Conservation (phyloP, 768 basidiomycete species). For the Phlebiopsis gigantea region DNA sequence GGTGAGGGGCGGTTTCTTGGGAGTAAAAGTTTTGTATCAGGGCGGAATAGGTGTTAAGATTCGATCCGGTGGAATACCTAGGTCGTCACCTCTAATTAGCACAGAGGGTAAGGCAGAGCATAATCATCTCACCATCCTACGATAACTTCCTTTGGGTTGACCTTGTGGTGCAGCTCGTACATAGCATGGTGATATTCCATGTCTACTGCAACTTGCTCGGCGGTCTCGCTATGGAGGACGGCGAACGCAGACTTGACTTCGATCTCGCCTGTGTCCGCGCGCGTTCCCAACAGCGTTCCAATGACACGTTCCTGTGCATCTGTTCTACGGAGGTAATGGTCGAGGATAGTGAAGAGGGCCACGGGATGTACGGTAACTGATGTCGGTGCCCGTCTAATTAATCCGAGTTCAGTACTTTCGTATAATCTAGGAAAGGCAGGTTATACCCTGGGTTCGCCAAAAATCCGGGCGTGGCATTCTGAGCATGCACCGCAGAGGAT, state of each 20-base stretch:
- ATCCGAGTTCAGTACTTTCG: not conserved
- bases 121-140: constrained; percentile 81
- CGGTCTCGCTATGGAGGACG: constrained; percentile 87
- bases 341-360: constrained; percentile 91
- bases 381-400: constrained; percentile 60
- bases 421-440: not conserved
- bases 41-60: constrained; percentile 90
- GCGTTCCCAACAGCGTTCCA: constrained; percentile 87
- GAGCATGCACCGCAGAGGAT: constrained; percentile 41
- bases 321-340: constrained; percentile 89
- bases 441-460: constrained; percentile 26
- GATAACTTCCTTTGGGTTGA: constrained; percentile 81
- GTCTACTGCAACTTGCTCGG: constrained; percentile 92
- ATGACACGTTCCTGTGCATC: constrained; percentile 85
- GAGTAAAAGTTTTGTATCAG: constrained; percentile 98
- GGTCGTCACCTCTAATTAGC: not conserved
- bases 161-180: constrained; percentile 86
- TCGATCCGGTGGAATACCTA: constrained; percentile 92
- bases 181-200: constrained; percentile 94
- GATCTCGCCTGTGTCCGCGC: constrained; percentile 50
- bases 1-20: constrained; percentile 83
- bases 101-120: not conserved
- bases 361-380: constrained; percentile 85
- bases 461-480: constrained; percentile 26
- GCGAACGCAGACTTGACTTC: constrained; percentile 85